Percentiles rank a stretch among this genome's conserved stretches.
These are phyloP conservation scores for Auxenochlorella pyrenoidosa DNA, from an alignment of 139 green algal species.

Conservation along the genomic window DNA sequence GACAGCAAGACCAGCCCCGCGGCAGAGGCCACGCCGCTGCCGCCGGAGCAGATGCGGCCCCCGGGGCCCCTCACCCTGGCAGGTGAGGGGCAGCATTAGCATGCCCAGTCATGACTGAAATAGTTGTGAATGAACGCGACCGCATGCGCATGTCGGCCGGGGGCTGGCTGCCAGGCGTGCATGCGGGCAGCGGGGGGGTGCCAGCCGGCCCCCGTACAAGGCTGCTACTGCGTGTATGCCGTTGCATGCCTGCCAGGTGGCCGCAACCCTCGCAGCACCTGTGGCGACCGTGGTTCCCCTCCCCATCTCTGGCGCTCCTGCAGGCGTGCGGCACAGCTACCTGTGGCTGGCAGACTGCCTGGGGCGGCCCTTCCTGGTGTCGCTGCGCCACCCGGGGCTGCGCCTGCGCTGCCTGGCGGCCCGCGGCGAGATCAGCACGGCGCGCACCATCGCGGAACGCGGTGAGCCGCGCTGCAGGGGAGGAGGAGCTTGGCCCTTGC, in stretches of 20 bases:
- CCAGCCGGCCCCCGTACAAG: too few relatives aligned
- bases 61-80: slow-evolving; percentile 40
- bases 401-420: slow-evolving; percentile 55
- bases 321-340: slow-evolving; percentile 48
- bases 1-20: slow-evolving; percentile 25
- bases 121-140: too few relatives aligned
- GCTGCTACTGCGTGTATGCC: too few relatives aligned
- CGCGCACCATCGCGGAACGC: slow-evolving; percentile 48
- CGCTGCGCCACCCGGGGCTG: slow-evolving; percentile 58
- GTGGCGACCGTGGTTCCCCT: too few relatives aligned
- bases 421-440: slow-evolving; percentile 46
- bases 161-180: neutral
- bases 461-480: slow-evolving; percentile 11
- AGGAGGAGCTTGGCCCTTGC: too few relatives aligned
- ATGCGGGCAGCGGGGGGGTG: neutral
- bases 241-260: neutral
- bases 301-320: neutral
- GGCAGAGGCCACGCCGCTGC: slow-evolving; percentile 30
- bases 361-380: slow-evolving; percentile 59
- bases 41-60: slow-evolving; percentile 40
- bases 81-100: too few relatives aligned
- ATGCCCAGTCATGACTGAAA: too few relatives aligned
- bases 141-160: neutral
- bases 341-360: slow-evolving; percentile 50
- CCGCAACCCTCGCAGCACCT: too few relatives aligned